phyloP scores from a whole-genome alignment of 1,139 yeast species.

The Suhomyces kunorum region DNA sequence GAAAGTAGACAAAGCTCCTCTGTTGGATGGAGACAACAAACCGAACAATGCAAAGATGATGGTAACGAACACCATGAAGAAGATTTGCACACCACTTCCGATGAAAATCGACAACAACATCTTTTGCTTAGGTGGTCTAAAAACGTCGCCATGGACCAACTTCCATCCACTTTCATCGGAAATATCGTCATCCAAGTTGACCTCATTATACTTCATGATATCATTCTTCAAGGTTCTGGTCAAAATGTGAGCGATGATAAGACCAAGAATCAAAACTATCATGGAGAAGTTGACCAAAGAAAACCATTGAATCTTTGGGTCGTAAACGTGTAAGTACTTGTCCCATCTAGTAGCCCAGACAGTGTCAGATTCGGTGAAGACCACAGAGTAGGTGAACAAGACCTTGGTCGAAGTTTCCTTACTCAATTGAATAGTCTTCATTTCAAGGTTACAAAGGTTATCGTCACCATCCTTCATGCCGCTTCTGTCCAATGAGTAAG shows the following conservation, averaged over 20 bases:
- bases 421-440: constrained; percentile 31
- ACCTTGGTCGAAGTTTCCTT: constrained; percentile 36
- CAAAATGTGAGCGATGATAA: constrained; percentile 78
- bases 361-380: constrained; percentile 66
- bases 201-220: constrained; percentile 83
- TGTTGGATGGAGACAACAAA: constrained; percentile 85
- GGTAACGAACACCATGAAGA: constrained; percentile 74
- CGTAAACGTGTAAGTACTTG: constrained; percentile 86
- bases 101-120: constrained; percentile 75
- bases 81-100: constrained; percentile 87
- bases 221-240: constrained; percentile 82
- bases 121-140: constrained; percentile 76
- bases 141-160: constrained; percentile 91
- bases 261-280: constrained; percentile 74
- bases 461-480: constrained; percentile 28
- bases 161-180: constrained; percentile 98
- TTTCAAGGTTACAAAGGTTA: constrained; percentile 37
- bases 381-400: constrained; percentile 47
- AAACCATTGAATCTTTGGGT: constrained; percentile 95
- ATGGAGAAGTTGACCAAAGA: constrained; percentile 83
- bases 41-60: constrained; percentile 86
- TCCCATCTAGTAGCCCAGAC: constrained; percentile 99
- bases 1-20: constrained; percentile 90
- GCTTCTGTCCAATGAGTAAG: constrained; percentile 59
- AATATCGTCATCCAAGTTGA: constrained; percentile 82